Evolutionary conservation across 495 filamentous ascomycete species (phyloP), one percentile per base, ranked within the genome.

Genomic region (Daldinia vernicosa): DNA sequence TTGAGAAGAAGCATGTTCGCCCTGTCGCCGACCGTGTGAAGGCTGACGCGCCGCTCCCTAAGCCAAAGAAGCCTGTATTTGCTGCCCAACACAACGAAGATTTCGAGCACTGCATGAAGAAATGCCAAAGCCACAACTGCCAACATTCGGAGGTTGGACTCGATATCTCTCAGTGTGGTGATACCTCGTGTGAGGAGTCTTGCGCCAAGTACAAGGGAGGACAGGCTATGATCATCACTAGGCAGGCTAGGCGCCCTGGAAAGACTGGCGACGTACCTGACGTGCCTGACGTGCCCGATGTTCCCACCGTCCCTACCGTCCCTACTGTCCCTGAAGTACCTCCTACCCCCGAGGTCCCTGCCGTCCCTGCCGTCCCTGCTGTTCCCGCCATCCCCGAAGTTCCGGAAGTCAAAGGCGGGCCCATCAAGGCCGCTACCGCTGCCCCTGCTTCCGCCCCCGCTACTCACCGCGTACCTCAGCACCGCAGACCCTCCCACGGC

Each of bases 121-220:
- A 54, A 15, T 71, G 67, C 37, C 39, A 33, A 14, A 47, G 26
- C 39, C 58, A 58, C 27, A 63, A 70, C 55, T 70, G 67, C 27
- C 67, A 70, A 28, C 57, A 47, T 26, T 19, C 35, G 7, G 35
- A 58, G 1, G 35, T 70, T 24, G 69, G 63, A 3, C 12, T 57
- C n/a, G 1, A 14, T 7, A 40, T 72, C 15, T n/a, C 32, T 6
- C 59, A 67, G 11, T 72, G 69, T 19, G 63, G 57, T 12, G 19
- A 71, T 6, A 66, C 63, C 2, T 30, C 51, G 0, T 71, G 69
- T 51, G 47, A n/a, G 5, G 54, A 57, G 12, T 12, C 32, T 11
- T 37, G 19, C 3, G 30, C 30, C 17, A 9, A 22, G 30, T 19
- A 35, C 54, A 15, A 57, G 30, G 54, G 27, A 24, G 30, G 22